Percentiles rank a stretch among this genome's conserved stretches.
These are phyloP conservation scores for Alternaria tenuissima DNA, from an alignment of 2,329 filamentous ascomycete genomes.

Conservation along the genomic window DNA sequence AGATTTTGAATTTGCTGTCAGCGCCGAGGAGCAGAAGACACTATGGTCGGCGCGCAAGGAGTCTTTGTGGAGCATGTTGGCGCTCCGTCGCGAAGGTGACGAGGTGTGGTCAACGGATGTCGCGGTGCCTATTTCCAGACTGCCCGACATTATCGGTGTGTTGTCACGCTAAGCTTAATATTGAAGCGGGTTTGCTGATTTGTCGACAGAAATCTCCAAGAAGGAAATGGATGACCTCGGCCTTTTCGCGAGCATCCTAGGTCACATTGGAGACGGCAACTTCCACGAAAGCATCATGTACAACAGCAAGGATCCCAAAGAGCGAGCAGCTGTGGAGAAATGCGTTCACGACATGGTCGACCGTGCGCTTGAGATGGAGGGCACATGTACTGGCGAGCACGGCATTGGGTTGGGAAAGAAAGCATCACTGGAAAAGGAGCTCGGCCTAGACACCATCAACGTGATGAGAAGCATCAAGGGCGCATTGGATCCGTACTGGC, in stretches of 20 bases:
- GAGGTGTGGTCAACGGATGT: slow-evolving; percentile 71
- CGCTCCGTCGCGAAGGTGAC: slow-evolving; percentile 62
- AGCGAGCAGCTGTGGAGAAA: slow-evolving; percentile 77
- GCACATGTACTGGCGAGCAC: slow-evolving; percentile 90
- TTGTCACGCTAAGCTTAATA: background rate
- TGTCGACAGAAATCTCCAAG: slow-evolving; percentile 76
- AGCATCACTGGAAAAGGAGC: slow-evolving; percentile 77
- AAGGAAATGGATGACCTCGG: slow-evolving; percentile 87
- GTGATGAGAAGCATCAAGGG: slow-evolving; percentile 86
- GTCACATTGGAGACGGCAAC: slow-evolving; percentile 92
- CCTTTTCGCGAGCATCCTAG: slow-evolving; percentile 85
- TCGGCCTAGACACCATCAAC: slow-evolving; percentile 79
- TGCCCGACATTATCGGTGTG: slow-evolving; percentile 68
- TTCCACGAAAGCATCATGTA: slow-evolving; percentile 96
- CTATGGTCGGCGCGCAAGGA: slow-evolving; percentile 70
- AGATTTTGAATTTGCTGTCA: slow-evolving; percentile 64
- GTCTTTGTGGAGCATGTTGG: slow-evolving; percentile 68
- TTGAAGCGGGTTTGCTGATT: slow-evolving; percentile 18
- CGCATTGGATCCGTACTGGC: slow-evolving; percentile 84
- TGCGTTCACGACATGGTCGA: slow-evolving; percentile 91
- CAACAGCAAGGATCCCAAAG: slow-evolving; percentile 71
- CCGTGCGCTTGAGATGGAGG: slow-evolving; percentile 91
- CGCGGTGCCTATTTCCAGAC: slow-evolving; percentile 66
- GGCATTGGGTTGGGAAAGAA: slow-evolving; percentile 89
- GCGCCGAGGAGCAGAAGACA: slow-evolving; percentile 62